Evolutionary conservation across 2,329 filamentous ascomycete species (phyloP), one percentile per base, ranked within the genome.

Genomic region (Aspergillus puulaauensis): DNA sequence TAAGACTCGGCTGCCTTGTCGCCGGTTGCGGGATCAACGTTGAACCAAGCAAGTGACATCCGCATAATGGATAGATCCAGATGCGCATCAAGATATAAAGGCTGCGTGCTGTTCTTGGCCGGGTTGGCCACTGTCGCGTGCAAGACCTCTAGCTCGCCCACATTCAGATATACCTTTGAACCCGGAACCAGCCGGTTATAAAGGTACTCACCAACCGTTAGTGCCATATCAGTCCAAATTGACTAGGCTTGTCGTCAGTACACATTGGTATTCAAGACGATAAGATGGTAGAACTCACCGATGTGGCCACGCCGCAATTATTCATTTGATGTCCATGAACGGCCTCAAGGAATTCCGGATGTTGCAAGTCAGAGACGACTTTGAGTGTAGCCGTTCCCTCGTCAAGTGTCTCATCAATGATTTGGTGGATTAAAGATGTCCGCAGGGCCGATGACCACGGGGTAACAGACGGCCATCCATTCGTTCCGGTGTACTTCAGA

Each of bases 321-420:
- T 79, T 78, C 71, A 80, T 79, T 14, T 63, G 65, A 58, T 83
- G 80, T 0, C 79, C 80, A 17, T 72, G 59, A 3, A 73, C 73
- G 4, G 76, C 74, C 2, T 66, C 69, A 4, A 67, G 60, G 39
- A 81, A 70, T 27, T 76, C 73, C 0, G 69, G 55, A 17, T 77
- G 69, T 65, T 68, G 69, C 4, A 82, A 47, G 52, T 80, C 74
- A 0, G 79, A 75, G 41, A 76, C 66, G 49, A 76, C 70, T 4
- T 73, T 64, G 0, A 80, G 64, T 1, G 57, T 66, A 1, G 68
- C 75, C 0, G 64, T 57, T 0, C 50, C 61, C 54, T 80, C 72
- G 39, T 73, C 68, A 14, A 76, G 15, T 2, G 48, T 33, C 43
- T 57, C 54, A 35, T 51, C 54, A 4, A 24, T 57, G 19, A 66